A percentile compares a stretch with the other conserved stretches of the same genome.
phyloP scores from a whole-genome alignment of 495 filamentous ascomycete genomes.

The Pseudomonodictys pantanalensis region DNA sequence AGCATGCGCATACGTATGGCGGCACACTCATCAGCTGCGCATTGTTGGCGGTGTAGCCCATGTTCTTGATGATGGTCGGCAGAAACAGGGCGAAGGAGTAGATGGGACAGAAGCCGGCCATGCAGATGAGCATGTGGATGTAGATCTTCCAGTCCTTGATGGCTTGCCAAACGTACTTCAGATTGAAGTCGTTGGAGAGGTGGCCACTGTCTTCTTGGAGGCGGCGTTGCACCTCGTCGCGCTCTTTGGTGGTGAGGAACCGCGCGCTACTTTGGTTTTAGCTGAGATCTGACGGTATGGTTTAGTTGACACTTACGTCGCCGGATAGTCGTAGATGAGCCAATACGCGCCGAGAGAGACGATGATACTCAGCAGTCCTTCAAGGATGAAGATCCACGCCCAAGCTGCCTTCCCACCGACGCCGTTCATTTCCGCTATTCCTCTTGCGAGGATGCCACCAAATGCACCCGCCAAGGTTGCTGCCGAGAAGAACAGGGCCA shows the following conservation, averaged over 20 bases:
- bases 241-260: constrained; percentile 72
- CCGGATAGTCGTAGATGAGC: constrained; percentile 48
- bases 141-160: constrained; percentile 88
- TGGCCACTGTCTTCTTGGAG: constrained; percentile 67
- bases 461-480: constrained; percentile 82
- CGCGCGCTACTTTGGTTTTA: constrained; percentile 68
- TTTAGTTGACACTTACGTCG: constrained; percentile 53
- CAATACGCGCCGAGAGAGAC: constrained; percentile 25
- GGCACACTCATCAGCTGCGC: constrained; percentile 85
- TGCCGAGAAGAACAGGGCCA: constrained; percentile 87
- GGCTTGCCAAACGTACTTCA: constrained; percentile 69
- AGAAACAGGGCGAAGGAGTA: constrained; percentile 94
- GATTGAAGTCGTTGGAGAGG: constrained; percentile 75
- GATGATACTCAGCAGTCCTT: constrained; percentile 17
- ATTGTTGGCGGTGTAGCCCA: constrained; percentile 66
- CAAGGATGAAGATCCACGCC: constrained; percentile 69
- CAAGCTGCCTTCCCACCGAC: constrained; percentile 63
- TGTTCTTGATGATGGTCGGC: constrained; percentile 73
- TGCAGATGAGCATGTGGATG: constrained; percentile 48
- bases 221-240: constrained; percentile 69
- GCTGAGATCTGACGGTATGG: constrained; percentile 58
- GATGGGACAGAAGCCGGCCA: constrained; percentile 55
- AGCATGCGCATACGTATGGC: constrained; percentile 76
- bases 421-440: constrained; percentile 71
- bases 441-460: constrained; percentile 75